Evolutionary conservation across 2,329 filamentous ascomycete species (phyloP), one percentile per base, ranked within the genome.

Genomic region (Venturia effusa): DNA sequence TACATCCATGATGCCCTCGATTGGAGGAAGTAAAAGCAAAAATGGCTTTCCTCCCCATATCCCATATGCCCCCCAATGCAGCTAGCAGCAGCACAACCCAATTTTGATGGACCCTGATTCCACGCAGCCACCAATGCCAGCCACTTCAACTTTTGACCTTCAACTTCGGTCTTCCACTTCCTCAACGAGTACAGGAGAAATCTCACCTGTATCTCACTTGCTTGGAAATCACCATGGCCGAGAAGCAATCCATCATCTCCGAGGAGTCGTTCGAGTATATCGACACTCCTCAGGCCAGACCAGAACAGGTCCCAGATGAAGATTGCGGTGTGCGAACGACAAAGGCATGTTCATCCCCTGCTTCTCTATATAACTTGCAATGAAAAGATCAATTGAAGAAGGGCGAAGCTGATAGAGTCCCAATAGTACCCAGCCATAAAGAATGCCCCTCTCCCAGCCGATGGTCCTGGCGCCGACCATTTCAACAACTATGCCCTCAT

Each of bases 361-460:
- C 22, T 22, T 34, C 34, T 39, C 15, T 39, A 4, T 15, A 39
- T 15, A n/a, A n/a, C n/a, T n/a, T n/a, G n/a, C 37, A 39, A 15
- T 39, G 4, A 37, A 15, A 2, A 39, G 15, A 11, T 17, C 61
- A 65, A 40, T 48, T 32, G 54, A 64, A 64, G 63, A 66, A 65
- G 68, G 67, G 67, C 65, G 34, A 67, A 64, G 66, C 68, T 74
- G 68, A 74, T 66, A 34, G 68, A 64, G 67, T 67, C 64, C 61
- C 40, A 66, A 68, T 72, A 95, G 92, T 93, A 86, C 72, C 88
- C 90, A 39, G 79, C 91, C 66, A 97, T 97, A 79, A 90, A 95
- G 75, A 97, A 97, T 85, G 90, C 87, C 60, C 92, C 94, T 68
- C 85, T 97, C 54, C 94, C 94, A 43, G 93, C 92, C 68, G 94